Percentiles rank a stretch among this genome's conserved stretches.
These are phyloP conservation scores for Cystobasidium tubakii DNA, from an alignment of 768 basidiomycete genomes.

Conservation along the genomic window DNA sequence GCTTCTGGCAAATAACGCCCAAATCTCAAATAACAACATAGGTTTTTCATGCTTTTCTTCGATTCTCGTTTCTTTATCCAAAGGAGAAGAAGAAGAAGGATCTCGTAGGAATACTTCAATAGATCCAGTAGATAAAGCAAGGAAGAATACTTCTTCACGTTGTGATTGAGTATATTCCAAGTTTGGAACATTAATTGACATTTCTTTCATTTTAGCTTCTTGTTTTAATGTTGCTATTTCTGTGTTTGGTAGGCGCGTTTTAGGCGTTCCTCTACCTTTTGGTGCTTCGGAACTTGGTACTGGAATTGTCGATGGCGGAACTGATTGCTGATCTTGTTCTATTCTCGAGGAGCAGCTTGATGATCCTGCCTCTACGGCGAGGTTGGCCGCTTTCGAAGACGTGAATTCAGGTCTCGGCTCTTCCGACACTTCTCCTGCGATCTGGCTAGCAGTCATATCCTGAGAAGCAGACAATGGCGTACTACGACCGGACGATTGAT, in stretches of 20 bases:
- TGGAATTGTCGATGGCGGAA: neutral
- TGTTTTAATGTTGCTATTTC: conserved; percentile 15
- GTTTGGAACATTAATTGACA: conserved; percentile 25
- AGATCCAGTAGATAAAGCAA: conserved; percentile 42
- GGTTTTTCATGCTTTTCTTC: neutral
- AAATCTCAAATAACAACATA: neutral
- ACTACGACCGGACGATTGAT: neutral
- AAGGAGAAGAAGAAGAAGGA: neutral
- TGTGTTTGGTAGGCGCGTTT: neutral
- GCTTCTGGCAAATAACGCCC: neutral
- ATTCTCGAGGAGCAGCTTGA: neutral
- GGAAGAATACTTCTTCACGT: conserved; percentile 48
- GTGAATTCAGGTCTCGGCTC: neutral
- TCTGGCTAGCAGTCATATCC: no score
- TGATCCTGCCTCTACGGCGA: neutral
- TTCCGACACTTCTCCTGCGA: neutral
- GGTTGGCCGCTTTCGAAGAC: neutral
- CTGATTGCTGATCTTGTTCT: neutral
- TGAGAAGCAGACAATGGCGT: neutral
- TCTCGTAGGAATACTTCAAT: conserved; percentile 24
- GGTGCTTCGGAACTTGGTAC: no score
- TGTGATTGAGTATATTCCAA: conserved; percentile 47
- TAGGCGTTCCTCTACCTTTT: neutral
- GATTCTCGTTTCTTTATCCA: neutral
- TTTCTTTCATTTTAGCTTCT: conserved; percentile 37